Base-by-base conservation (phyloP, 371 early-diverging fungal genomes). In the Mortierella sp. region DNA sequence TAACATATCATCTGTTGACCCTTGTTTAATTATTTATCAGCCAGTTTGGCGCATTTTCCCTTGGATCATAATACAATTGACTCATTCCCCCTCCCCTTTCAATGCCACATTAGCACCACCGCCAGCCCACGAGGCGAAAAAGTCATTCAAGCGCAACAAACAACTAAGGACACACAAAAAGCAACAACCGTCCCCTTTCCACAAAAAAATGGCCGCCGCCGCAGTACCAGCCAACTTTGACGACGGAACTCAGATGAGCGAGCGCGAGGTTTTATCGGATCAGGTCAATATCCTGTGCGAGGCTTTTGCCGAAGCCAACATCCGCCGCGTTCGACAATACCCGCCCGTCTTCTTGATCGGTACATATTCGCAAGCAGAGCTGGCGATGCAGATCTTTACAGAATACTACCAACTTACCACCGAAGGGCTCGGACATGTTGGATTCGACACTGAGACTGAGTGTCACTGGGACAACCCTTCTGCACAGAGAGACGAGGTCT, bases 381-480 rank as follows among this genome's bases (percentile, higher is more conserved):
- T 45, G 48, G 79, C 79, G 21, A 81, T 84, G 85, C 81, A 84
- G 24, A 60, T 84, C 10, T 84, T 84, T 65, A 63, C 70, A 26
- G 78, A 82, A 42, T 86, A 78, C 55, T 80, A 86, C 68, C 16
- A 71, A 16, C 74, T 77, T 3, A 50, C 50, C 24, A 21, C 45
- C 0, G 72, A 78, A 13, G 19, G 42, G 0, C 74, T 70, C 11
- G 87, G 80, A 31, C 78, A 82, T 2, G 78, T 86, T 10, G 87
- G 87, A 57, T 86, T 86, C 42, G 87, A 86, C 28, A 82, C 87
- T 1, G 87, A 86, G 77, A 86, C 87, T 0, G 72, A 82, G 7
- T 72, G 68, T 21, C 34, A 68, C 24, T 68, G 80, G 14, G 52
- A 19, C 0, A 80, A 82, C 14, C 26, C 80, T 8, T 70, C 65